Evolutionary conservation across 2,329 filamentous ascomycete species (phyloP), one percentile per base, ranked within the genome.

Genomic region (Botrytis aclada): DNA sequence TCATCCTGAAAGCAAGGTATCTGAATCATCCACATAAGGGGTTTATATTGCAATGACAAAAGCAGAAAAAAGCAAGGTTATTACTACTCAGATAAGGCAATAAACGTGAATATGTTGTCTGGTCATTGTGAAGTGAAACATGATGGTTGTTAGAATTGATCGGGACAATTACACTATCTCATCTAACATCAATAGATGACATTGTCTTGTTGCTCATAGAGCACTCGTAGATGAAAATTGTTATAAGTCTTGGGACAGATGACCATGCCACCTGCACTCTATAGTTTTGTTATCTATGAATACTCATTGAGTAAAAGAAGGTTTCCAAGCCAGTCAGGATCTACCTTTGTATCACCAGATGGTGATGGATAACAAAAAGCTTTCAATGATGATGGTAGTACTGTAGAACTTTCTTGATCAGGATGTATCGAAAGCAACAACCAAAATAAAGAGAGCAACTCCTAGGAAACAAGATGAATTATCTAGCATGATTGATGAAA

Each of bases 331-430:
- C 25, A 41, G 4, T 20, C 18, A 37, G 32, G 47, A 7, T 41
- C 47, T n/a, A 25, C 65, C 65, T 69, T 69, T 69, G 65, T 69
- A 41, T n/a, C 34, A 32, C 18, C 25, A 56, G 51, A 69, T 10
- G 47, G 56, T 67, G 65, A 56, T 41, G 37, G 1, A 29, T 56
- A 41, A 67, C 47, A 56, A 56, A 67, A 67, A 67, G 18, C 22
- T 25, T 56, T 41, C 34, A 67, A 67, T 56, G 47, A 56, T 56
- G n/a, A 37, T 56, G 37, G 32, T 56, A 37, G 47, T 3, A 69
- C 10, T 58, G 51, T 56, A 69, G 65, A 69, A 56, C 47, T 43
- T 56, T 69, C 47, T 69, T 69, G 65, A n/a, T 56, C 65, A 69
- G 41, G 65, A 25, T 69, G 47, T 56, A 69, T 43, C 34, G 25